phyloP scores from a whole-genome alignment of 2,329 filamentous ascomycete species.

The Penicillium rolfsii region DNA sequence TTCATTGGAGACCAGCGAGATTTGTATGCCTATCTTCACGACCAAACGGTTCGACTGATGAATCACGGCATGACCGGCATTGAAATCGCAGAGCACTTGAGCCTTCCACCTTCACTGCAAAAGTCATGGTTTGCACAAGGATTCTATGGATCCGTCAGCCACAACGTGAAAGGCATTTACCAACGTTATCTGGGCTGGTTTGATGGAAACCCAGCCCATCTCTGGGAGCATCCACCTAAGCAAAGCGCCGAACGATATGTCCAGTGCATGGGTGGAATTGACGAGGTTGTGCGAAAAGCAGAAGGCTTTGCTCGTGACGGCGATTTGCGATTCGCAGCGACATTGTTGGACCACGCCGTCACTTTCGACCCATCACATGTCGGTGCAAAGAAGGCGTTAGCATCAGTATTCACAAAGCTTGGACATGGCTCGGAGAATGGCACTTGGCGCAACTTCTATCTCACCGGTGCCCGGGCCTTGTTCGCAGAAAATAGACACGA shows the following conservation, averaged over 20 bases:
- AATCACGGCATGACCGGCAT: slow-evolving; percentile 41
- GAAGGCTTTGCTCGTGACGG: slow-evolving; percentile 30
- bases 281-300: slow-evolving; percentile 32
- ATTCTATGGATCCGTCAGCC: slow-evolving; percentile 39
- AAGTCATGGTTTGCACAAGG: slow-evolving; percentile 36
- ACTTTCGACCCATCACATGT: slow-evolving; percentile 29
- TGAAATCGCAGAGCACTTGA: slow-evolving; percentile 45
- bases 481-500: neutral
- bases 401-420: slow-evolving; percentile 38
- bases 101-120: slow-evolving; percentile 36
- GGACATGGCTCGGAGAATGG: slow-evolving; percentile 46
- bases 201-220: slow-evolving; percentile 20
- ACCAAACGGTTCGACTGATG: slow-evolving; percentile 46
- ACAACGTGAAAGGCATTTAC: slow-evolving; percentile 20
- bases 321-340: slow-evolving; percentile 46
- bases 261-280: slow-evolving; percentile 42
- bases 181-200: slow-evolving; percentile 31
- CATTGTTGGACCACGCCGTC: slow-evolving; percentile 43
- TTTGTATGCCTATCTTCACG: slow-evolving; percentile 46
- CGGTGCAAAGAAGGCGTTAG: slow-evolving; percentile 31
- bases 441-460: slow-evolving; percentile 48
- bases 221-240: slow-evolving; percentile 22
- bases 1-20: slow-evolving; percentile 45
- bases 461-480: slow-evolving; percentile 38
- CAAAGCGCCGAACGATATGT: slow-evolving; percentile 44